Evolutionary conservation across 1,139 yeast genomes (phyloP).

Genomic region (Kodamaea derodonti): DNA sequence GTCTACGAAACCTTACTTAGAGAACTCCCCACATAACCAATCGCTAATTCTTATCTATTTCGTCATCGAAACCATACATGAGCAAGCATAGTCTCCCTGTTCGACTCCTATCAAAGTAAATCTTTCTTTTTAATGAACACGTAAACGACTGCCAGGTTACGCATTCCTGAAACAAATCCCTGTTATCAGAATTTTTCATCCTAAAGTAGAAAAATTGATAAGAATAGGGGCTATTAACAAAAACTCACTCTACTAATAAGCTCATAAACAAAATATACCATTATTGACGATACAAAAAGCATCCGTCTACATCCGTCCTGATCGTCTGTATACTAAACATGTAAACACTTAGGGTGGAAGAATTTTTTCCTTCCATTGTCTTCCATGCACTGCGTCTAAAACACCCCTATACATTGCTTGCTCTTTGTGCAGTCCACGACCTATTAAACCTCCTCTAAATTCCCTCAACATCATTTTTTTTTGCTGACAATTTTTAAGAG

Average conservation of each 20-base stretch:
- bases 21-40: too few species aligned
- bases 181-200: background rate
- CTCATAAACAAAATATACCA: too few species aligned
- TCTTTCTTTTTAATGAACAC: too few species aligned
- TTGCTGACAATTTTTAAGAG: constrained; percentile 2
- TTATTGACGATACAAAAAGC: too few species aligned
- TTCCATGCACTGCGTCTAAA: background rate
- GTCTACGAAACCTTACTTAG: too few species aligned
- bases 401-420: background rate
- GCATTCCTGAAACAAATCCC: background rate
- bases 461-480: background rate
- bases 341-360: background rate
- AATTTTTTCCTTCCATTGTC: background rate
- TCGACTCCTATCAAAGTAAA: too few species aligned
- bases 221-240: constrained; percentile 1
- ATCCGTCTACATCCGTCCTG: background rate
- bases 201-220: constrained; percentile 1
- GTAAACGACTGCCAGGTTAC: too few species aligned
- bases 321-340: background rate
- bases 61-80: too few species aligned
- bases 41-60: too few species aligned
- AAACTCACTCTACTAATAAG: too few species aligned
- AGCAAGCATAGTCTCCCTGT: too few species aligned
- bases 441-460: constrained; percentile 1
- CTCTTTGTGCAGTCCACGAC: background rate